Base-by-base conservation (phyloP, 352 stramenopile species). In the Phytophthora pisi region DNA sequence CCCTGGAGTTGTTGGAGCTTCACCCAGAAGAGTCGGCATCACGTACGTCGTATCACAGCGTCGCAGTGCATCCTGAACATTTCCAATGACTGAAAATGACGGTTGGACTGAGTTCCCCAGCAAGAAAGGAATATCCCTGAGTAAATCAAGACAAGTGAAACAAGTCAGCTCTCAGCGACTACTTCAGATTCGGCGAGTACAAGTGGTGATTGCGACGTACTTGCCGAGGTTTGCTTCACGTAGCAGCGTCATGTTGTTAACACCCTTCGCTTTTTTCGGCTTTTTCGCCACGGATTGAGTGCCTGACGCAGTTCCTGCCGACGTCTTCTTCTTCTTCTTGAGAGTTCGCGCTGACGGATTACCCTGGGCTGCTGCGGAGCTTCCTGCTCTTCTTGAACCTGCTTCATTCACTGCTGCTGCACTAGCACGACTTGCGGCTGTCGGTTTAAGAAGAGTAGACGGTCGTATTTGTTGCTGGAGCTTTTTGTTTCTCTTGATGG, bases 61-160 rank as follows among this genome's bases (percentile, higher is more conserved):
- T 18, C 83, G 82, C 8, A 92, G 70, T n/a, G 84, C 82, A 34
- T 92, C 82, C 53, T 93, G 86, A 23, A 88, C 74, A 58, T 84
- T 91, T 26, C 82, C 82, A 47, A 91, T 88, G 16, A 93, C 65
- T 8, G 83, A 92, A 66, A 91, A 89, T 28, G 86, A 92, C 59
- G 66, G 72, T 55, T 78, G 75, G 11, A 79, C 70, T 0, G 81
- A 87, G 45, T 71, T 87, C 1, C 84, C 83, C 0, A 90, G 68
- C 23, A 93, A 68, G 55, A 93, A 93, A 16, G 84, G 84, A 16
- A 91, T 81, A 7, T 90, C 75, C 52, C 82, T 91, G 20, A 31
- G 58, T n/a, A 43, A 43, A 58, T 6, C 45, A 40, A 50, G 26
- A 28, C 46, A 4, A 64, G 18, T 11, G 26, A 7, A 52, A 30